Evolutionary conservation across 208 protist genomes (phyloP).

Genomic region (Borovskyia barvae): DNA sequence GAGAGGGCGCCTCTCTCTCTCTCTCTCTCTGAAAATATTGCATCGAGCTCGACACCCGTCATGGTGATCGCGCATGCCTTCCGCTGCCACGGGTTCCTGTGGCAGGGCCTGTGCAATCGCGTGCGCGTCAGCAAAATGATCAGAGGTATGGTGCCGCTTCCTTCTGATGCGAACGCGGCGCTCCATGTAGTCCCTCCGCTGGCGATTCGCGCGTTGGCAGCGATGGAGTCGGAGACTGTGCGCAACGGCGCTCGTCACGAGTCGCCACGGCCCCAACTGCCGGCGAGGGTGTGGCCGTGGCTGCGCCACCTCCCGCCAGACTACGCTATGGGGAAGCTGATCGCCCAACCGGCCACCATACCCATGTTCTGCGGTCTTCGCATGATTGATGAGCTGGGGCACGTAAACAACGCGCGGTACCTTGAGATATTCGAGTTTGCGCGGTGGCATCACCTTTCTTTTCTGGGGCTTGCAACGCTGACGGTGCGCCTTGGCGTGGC

Average conservation of each 20-base stretch:
- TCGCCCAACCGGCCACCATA: slow-evolving; percentile 13
- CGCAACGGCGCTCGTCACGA: too few species aligned
- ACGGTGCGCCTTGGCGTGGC: slow-evolving; percentile 10
- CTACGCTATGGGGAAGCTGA: slow-evolving; percentile 7
- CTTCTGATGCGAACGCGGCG: neutral
- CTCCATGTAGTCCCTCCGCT: slow-evolving; percentile 1
- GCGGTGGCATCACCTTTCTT: slow-evolving; percentile 40
- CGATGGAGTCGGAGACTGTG: neutral
- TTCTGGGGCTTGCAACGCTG: slow-evolving; percentile 9
- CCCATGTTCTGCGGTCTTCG: slow-evolving; percentile 44
- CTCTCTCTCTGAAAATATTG: neutral
- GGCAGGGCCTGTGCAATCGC: slow-evolving; percentile 17
- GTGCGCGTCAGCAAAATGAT: slow-evolving; percentile 5
- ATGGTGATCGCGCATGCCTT: slow-evolving; percentile 10
- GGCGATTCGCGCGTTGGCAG: slow-evolving; percentile 1
- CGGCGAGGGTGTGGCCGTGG: slow-evolving; percentile 9
- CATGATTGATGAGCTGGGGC: slow-evolving; percentile 51
- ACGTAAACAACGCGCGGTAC: slow-evolving; percentile 74
- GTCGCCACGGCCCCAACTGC: neutral
- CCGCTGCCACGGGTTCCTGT: slow-evolving; percentile 17
- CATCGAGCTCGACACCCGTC: neutral
- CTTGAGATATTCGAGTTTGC: slow-evolving; percentile 65
- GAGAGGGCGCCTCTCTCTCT: neutral
- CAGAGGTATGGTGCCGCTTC: slow-evolving; percentile 4
- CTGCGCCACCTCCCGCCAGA: neutral